phyloP scores from a whole-genome alignment of 371 early-diverging fungal species.

The Lichtheimia corymbifera region DNA sequence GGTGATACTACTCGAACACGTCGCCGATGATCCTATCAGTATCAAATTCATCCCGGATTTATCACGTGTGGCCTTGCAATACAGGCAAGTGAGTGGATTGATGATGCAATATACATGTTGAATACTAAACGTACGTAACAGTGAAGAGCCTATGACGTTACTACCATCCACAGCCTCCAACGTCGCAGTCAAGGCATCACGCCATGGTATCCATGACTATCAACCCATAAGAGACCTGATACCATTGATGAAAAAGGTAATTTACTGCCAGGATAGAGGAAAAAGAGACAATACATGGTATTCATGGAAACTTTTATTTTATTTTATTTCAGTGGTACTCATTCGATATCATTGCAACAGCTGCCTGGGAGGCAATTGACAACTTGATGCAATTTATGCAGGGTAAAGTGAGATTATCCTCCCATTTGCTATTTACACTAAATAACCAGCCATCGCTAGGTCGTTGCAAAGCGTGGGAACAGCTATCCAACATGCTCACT shows the following conservation, averaged over 20 bases:
- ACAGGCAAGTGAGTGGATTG: constrained; percentile 2
- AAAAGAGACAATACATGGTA: neutral
- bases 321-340: constrained; percentile 6
- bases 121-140: neutral
- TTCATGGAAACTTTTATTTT: neutral
- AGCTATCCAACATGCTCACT: neutral
- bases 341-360: constrained; percentile 1
- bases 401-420: neutral
- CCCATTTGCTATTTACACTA: no score
- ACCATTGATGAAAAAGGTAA: constrained; percentile 10
- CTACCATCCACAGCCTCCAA: neutral
- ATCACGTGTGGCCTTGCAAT: neutral
- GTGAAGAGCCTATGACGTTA: neutral
- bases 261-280: neutral
- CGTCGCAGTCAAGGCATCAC: neutral
- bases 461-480: neutral
- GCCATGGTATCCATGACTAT: neutral
- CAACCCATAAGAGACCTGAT: neutral
- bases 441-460: neutral
- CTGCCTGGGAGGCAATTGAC: neutral
- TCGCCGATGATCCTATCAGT: neutral
- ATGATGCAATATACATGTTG: neutral
- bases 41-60: neutral
- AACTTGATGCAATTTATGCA: neutral
- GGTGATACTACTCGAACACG: neutral